Conservation (phyloP, 1,284 basidiomycete species). For the Pseudomicrostroma phylloplanum region DNA sequence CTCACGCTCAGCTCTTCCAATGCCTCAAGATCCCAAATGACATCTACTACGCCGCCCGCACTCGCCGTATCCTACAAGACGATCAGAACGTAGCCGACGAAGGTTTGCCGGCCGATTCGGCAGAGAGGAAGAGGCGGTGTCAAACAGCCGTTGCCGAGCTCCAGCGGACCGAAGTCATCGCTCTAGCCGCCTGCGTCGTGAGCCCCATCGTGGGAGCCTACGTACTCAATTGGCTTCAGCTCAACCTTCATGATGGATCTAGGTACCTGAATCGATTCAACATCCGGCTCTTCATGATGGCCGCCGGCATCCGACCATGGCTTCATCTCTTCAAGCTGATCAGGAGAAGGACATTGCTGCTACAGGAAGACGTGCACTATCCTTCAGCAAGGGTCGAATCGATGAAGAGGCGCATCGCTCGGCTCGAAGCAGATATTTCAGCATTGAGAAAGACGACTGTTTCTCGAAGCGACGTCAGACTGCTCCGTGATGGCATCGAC, state of each 20-base stretch:
- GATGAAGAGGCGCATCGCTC: constrained; percentile 40
- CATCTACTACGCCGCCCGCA: constrained; percentile 41
- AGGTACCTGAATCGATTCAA: constrained; percentile 47
- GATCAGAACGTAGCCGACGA: constrained; percentile 24
- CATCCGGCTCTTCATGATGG: constrained; percentile 50
- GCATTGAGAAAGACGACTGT: constrained; percentile 35
- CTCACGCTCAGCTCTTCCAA: constrained; percentile 29
- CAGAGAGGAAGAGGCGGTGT: not conserved
- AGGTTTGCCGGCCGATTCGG: constrained; percentile 18
- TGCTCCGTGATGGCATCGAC: constrained; percentile 48
- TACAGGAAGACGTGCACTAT: constrained; percentile 46
- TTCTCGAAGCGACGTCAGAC: constrained; percentile 44
- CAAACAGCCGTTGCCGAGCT: constrained; percentile 38
- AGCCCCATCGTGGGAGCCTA: constrained; percentile 48
- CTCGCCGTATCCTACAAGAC: constrained; percentile 31
- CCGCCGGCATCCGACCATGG: constrained; percentile 50
- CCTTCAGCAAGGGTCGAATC: constrained; percentile 44
- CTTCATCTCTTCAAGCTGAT: constrained; percentile 30
- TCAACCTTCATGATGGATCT: constrained; percentile 44
- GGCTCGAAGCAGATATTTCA: constrained; percentile 46
- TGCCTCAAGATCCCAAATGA: constrained; percentile 45
- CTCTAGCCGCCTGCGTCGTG: constrained; percentile 40
- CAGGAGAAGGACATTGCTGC: constrained; percentile 34
- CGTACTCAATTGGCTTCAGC: constrained; percentile 45
- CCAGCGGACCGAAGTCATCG: constrained; percentile 43